Conservation (phyloP, 192 early-diverging fungal species). For the Chytriomyces sp. region DNA sequence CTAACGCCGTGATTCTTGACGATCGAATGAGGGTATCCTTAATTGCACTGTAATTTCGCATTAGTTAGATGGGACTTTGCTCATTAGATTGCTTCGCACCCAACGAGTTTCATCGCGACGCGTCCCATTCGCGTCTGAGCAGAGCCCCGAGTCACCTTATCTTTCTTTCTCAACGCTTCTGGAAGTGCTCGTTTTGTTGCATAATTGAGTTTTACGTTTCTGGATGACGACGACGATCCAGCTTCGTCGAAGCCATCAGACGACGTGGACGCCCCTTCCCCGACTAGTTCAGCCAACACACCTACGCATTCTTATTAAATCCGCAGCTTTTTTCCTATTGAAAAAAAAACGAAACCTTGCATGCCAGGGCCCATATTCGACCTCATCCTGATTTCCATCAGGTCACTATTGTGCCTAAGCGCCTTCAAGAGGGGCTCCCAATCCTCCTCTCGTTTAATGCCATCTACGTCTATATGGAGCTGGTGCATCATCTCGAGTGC, state of each 20-base stretch:
- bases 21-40: conserved; percentile 36
- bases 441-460: conserved; percentile 35
- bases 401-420: conserved; percentile 27
- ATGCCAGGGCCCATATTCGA: conserved; percentile 27
- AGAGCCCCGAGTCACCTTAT: conserved; percentile 9
- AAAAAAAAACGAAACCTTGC: conserved; percentile 8
- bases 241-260: background rate
- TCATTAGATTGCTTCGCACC: conserved; percentile 16
- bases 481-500: conserved; percentile 12
- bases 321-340: background rate
- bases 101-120: conserved; percentile 12
- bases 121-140: conserved; percentile 7
- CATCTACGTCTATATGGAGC: conserved; percentile 38
- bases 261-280: background rate
- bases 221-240: conserved; percentile 9
- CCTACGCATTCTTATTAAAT: conserved; percentile 11
- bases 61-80: background rate
- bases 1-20: conserved; percentile 28
- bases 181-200: conserved; percentile 4
- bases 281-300: background rate
- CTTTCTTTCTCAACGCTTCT: conserved; percentile 19
- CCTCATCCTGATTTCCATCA: conserved; percentile 26
- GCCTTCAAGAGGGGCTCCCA: conserved; percentile 39
- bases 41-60: conserved; percentile 23
- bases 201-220: conserved; percentile 17